phyloP scores from a whole-genome alignment of 306 rosid genomes.

The Phaseolus lunatus region DNA sequence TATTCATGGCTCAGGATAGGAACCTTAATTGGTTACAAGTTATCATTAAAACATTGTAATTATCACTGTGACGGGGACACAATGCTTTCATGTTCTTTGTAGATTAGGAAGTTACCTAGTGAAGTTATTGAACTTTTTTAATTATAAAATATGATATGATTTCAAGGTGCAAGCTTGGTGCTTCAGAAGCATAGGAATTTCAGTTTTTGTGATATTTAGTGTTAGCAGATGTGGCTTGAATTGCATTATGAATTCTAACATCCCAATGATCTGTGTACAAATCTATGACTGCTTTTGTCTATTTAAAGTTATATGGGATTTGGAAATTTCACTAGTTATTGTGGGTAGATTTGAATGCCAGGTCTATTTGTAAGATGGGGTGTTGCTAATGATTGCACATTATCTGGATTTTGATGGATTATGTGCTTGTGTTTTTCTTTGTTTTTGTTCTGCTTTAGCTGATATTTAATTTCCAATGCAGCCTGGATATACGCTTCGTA shows the following conservation, averaged over 20 bases:
- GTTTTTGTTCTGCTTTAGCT: conserved; percentile 31
- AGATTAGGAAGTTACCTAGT: background rate
- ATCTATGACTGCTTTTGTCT: conserved; percentile 13
- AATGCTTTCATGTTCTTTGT: background rate
- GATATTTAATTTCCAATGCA: conserved; percentile 53
- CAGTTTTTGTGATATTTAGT: background rate
- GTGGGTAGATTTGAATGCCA: background rate
- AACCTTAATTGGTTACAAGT: conserved; percentile 10
- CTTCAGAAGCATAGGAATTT: background rate
- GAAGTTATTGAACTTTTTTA: background rate
- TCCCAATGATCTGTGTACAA: background rate
- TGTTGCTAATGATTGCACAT: background rate
- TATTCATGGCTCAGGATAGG: conserved; percentile 10
- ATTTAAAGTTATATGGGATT: background rate
- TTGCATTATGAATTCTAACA: conserved; percentile 19
- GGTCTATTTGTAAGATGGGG: conserved; percentile 7
- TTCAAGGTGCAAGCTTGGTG: conserved; percentile 1
- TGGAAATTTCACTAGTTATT: background rate
- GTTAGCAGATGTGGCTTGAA: background rate
- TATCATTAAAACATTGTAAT: background rate
- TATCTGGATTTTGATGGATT: conserved; percentile 13
- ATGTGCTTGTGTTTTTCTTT: background rate
- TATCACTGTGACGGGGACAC: background rate
- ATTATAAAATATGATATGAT: background rate
- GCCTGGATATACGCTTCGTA: conserved; percentile 89